A percentile compares a stretch with the other conserved stretches of the same genome.
Conservation (phyloP, 2,329 filamentous ascomycete genomes). For the Trichoderma pleuroti region DNA sequence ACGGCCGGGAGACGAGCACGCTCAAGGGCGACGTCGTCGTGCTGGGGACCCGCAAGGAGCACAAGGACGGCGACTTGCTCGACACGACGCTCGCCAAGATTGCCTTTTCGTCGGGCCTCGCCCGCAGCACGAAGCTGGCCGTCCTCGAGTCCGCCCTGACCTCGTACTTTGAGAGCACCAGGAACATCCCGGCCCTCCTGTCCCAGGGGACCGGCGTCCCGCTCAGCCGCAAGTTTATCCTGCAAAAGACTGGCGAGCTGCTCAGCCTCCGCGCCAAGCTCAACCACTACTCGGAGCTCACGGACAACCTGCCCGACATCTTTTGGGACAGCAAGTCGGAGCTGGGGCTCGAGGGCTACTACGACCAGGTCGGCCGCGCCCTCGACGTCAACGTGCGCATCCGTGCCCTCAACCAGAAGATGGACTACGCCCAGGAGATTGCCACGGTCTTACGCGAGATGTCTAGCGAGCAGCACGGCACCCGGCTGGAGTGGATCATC, state of each 20-base stretch:
- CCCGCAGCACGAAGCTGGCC: conserved; percentile 87
- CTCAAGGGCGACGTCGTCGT: conserved; percentile 88
- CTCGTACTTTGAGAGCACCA: conserved; percentile 82
- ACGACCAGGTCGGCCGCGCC: conserved; percentile 85
- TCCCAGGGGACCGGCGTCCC: conserved; percentile 54
- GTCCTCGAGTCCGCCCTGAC: conserved; percentile 81
- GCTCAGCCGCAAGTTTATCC: conserved; percentile 67
- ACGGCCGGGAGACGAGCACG: conserved; percentile 65
- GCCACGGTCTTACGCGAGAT: conserved; percentile 83
- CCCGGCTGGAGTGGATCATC: conserved; percentile 90
- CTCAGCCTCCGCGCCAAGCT: conserved; percentile 85
- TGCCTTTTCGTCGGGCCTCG: conserved; percentile 91
- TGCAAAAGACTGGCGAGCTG: conserved; percentile 90
- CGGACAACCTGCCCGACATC: conserved; percentile 88
- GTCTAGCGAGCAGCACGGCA: conserved; percentile 84
- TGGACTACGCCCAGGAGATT: conserved; percentile 97
- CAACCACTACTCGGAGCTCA: conserved; percentile 95
- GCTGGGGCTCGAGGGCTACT: conserved; percentile 87
- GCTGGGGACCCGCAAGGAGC: conserved; percentile 68
- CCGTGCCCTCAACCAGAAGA: conserved; percentile 88
- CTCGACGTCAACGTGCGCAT: conserved; percentile 91
- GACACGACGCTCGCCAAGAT: conserved; percentile 82
- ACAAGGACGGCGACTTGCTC: conserved; percentile 42
- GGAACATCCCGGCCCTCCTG: conserved; percentile 74
- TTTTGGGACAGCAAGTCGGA: conserved; percentile 95